Evolutionary conservation across 2,329 filamentous ascomycete genomes (phyloP).

Genomic region (Aspergillus ochraceus): DNA sequence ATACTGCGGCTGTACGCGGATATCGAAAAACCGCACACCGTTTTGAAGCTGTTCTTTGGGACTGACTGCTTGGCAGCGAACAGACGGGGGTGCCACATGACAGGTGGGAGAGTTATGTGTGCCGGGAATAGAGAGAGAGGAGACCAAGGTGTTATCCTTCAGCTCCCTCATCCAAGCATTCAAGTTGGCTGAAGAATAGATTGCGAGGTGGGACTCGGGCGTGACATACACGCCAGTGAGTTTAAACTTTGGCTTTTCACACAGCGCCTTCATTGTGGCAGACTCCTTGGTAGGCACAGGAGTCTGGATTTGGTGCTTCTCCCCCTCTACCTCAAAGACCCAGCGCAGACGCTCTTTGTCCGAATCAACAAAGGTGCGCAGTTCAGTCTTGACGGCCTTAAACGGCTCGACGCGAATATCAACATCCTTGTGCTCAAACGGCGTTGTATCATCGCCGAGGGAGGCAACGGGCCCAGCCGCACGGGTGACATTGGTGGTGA

Average conservation of each 20-base stretch:
- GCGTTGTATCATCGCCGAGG: constrained; percentile 52
- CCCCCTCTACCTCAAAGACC: constrained; percentile 65
- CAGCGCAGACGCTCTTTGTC: constrained; percentile 69
- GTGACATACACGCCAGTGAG: constrained; percentile 69
- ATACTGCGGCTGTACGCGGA: constrained; percentile 71
- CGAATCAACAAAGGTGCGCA: constrained; percentile 59
- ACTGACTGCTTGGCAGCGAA: constrained; percentile 84
- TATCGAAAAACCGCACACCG: constrained; percentile 91
- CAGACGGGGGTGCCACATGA: constrained; percentile 82
- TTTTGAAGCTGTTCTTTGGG: constrained; percentile 78
- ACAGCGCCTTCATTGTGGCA: constrained; percentile 60
- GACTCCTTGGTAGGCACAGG: constrained; percentile 63
- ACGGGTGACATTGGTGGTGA: constrained; percentile 44
- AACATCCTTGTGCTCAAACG: constrained; percentile 63
- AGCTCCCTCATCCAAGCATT: constrained; percentile 79
- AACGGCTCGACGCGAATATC: constrained; percentile 69
- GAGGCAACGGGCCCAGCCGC: constrained; percentile 48
- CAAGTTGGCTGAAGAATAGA: constrained; percentile 71
- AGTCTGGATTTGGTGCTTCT: constrained; percentile 71
- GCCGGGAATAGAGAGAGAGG: constrained; percentile 84
- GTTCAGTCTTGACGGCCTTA: constrained; percentile 61
- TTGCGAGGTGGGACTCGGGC: constrained; percentile 52
- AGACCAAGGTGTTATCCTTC: constrained; percentile 69
- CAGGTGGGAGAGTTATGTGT: constrained; percentile 93
- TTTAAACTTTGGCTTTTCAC: constrained; percentile 51